Conservation (phyloP, 2,329 filamentous ascomycete species). For the Colletotrichum spinosum region DNA sequence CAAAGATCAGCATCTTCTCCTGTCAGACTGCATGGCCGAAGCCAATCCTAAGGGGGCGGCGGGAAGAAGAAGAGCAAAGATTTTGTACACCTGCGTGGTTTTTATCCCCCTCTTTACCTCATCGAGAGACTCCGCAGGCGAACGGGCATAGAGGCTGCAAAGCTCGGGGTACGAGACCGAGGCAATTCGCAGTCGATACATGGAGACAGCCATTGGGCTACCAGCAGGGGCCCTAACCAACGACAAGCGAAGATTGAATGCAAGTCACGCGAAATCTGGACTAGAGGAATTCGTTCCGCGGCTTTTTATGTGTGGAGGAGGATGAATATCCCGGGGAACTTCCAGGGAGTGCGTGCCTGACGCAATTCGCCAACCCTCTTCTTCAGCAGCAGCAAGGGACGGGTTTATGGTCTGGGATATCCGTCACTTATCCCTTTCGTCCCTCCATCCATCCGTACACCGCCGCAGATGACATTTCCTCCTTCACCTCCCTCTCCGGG, state of each 20-base stretch:
- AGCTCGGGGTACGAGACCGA: background rate
- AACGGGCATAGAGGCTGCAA: too few species aligned
- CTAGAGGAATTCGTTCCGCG: background rate
- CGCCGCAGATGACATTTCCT: too few species aligned
- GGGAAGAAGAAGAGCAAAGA: background rate
- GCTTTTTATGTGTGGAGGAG: slow-evolving; percentile 21
- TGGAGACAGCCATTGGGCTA: background rate
- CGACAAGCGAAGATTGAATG: background rate
- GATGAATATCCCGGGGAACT: slow-evolving; percentile 26
- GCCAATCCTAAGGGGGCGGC: background rate
- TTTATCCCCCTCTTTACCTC: too few species aligned
- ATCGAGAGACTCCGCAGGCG: too few species aligned
- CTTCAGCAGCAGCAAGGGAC: background rate
- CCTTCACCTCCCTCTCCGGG: too few species aligned
- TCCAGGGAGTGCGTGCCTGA: slow-evolving; percentile 11
- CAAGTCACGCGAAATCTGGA: slow-evolving; percentile 14
- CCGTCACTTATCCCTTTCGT: background rate
- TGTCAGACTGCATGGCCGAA: slow-evolving; percentile 21
- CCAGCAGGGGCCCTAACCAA: background rate
- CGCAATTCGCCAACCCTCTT: slow-evolving; percentile 1
- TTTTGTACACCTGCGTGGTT: too few species aligned
- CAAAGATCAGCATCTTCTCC: slow-evolving; percentile 24
- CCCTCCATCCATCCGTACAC: background rate
- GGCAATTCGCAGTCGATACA: background rate
- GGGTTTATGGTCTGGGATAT: too few species aligned